Percentiles rank a stretch among this genome's conserved stretches.
phyloP scores from a whole-genome alignment of 495 filamentous ascomycete genomes.

The Articulospora tetracladia region DNA sequence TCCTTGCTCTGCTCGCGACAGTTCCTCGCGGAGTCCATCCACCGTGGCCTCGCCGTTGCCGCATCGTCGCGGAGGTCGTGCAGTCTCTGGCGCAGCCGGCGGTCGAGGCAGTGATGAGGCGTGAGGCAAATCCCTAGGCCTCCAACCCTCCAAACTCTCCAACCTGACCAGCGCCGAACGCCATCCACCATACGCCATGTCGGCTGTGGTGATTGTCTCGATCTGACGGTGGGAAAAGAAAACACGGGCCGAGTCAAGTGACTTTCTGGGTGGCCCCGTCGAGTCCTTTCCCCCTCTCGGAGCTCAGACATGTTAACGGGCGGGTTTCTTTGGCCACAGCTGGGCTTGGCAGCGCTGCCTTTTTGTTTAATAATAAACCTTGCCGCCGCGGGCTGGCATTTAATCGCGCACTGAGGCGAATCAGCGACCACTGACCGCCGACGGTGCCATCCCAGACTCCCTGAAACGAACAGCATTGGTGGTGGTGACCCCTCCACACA shows the following conservation, averaged over 20 bases:
- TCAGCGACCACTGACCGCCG: background rate
- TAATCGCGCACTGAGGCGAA: conserved; percentile 17
- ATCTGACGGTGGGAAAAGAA: background rate
- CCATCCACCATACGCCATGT: background rate
- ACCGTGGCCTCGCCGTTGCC: no score
- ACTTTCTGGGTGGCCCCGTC: background rate
- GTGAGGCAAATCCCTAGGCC: background rate
- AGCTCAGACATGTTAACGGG: background rate
- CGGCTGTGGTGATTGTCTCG: background rate
- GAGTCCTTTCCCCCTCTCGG: background rate
- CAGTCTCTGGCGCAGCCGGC: no score
- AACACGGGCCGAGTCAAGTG: background rate
- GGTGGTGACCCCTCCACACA: background rate
- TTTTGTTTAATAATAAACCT: background rate
- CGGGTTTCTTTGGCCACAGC: background rate
- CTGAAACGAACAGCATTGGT: conserved; percentile 10
- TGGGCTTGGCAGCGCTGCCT: background rate
- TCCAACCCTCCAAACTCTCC: no score
- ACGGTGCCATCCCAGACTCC: background rate
- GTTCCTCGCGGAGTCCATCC: background rate
- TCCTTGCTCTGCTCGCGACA: background rate
- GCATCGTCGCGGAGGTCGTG: no score
- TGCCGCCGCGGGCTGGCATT: conserved; percentile 1
- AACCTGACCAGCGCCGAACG: no score
- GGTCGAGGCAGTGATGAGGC: background rate